These are phyloP conservation scores for Trichothecium roseum DNA, from an alignment of 2,329 filamentous ascomycete genomes.

Conservation along the genomic window DNA sequence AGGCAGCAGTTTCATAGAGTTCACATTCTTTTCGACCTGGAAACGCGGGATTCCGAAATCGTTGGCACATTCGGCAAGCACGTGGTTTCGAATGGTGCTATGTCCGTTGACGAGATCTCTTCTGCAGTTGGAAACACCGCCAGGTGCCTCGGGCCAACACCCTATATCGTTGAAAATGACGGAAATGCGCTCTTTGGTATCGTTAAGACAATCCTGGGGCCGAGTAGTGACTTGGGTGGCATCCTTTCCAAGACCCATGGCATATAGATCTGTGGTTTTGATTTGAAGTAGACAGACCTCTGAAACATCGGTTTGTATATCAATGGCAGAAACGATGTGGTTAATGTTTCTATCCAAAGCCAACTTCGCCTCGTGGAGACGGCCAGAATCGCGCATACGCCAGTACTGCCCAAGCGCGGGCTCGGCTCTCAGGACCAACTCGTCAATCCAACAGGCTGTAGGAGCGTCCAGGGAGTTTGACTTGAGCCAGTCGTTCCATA, in stretches of 20 bases:
- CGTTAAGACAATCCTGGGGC: conserved; percentile 29
- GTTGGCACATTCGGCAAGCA: conserved; percentile 43
- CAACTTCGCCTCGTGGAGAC: conserved; percentile 28
- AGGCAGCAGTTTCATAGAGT: conserved; percentile 41
- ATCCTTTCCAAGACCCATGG: conserved; percentile 30
- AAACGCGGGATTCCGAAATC: conserved; percentile 44
- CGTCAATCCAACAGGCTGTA: conserved; percentile 38
- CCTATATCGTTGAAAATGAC: conserved; percentile 42
- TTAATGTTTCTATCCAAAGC: conserved; percentile 27
- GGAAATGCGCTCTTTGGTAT: conserved; percentile 35
- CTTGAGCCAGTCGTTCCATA: conserved; percentile 40
- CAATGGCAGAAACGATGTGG: conserved; percentile 24
- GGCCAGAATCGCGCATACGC: conserved; percentile 29
- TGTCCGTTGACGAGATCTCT: conserved; percentile 44
- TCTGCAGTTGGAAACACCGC: conserved; percentile 44
- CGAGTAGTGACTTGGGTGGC: conserved; percentile 26
- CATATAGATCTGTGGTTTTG: conserved; percentile 26
- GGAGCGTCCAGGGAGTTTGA: conserved; percentile 34
- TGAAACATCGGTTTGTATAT: conserved; percentile 25
- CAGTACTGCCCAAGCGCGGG: conserved; percentile 33
- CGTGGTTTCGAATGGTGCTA: conserved; percentile 41
- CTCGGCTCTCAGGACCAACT: conserved; percentile 34
- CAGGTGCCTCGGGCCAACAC: conserved; percentile 42
- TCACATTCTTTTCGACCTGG: conserved; percentile 43
- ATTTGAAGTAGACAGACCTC: conserved; percentile 26